Percentiles rank a stretch among this genome's conserved stretches.
phyloP scores from a whole-genome alignment of 2,329 filamentous ascomycete genomes.

The Gaeumannomyces tritici region DNA sequence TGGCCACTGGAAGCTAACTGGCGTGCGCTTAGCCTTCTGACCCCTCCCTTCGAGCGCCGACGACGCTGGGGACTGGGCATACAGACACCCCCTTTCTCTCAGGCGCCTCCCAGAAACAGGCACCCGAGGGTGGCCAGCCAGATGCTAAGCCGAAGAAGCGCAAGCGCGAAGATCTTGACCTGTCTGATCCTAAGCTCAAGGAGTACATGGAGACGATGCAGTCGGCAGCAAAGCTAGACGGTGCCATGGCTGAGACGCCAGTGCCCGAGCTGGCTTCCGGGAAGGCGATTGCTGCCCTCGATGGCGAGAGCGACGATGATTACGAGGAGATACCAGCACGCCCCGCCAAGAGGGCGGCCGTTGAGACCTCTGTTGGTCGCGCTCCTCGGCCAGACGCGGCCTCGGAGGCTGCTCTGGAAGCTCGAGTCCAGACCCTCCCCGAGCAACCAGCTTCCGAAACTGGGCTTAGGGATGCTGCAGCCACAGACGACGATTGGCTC shows the following conservation, averaged over 20 bases:
- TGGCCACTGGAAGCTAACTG: slow-evolving; percentile 11
- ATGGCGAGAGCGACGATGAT: slow-evolving; percentile 61
- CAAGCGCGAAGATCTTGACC: slow-evolving; percentile 50
- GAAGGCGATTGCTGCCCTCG: slow-evolving; percentile 16
- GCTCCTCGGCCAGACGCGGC: slow-evolving; percentile 1
- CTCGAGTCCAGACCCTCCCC: background rate
- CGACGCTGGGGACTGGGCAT: background rate
- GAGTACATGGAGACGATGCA: slow-evolving; percentile 84
- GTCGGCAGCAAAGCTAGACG: slow-evolving; percentile 23
- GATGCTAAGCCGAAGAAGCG: slow-evolving; percentile 46
- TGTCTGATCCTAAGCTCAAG: slow-evolving; percentile 68
- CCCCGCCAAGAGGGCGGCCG: slow-evolving; percentile 31
- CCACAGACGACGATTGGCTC: slow-evolving; percentile 84
- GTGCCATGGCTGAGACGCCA: background rate
- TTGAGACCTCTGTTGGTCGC: slow-evolving; percentile 2
- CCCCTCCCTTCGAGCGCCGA: slow-evolving; percentile 21
- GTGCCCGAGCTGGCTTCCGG: background rate
- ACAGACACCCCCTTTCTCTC: background rate
- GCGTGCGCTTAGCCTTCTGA: slow-evolving; percentile 27
- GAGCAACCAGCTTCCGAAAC: background rate
- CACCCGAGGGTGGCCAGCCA: slow-evolving; percentile 10
- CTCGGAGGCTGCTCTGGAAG: slow-evolving; percentile 5
- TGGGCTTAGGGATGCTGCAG: slow-evolving; percentile 14
- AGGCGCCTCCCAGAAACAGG: slow-evolving; percentile 6
- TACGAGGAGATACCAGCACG: slow-evolving; percentile 58